A percentile compares a stretch with the other conserved stretches of the same genome.
Evolutionary conservation across 2,329 filamentous ascomycete genomes (phyloP).

Genomic region (Penicillium polonicum): DNA sequence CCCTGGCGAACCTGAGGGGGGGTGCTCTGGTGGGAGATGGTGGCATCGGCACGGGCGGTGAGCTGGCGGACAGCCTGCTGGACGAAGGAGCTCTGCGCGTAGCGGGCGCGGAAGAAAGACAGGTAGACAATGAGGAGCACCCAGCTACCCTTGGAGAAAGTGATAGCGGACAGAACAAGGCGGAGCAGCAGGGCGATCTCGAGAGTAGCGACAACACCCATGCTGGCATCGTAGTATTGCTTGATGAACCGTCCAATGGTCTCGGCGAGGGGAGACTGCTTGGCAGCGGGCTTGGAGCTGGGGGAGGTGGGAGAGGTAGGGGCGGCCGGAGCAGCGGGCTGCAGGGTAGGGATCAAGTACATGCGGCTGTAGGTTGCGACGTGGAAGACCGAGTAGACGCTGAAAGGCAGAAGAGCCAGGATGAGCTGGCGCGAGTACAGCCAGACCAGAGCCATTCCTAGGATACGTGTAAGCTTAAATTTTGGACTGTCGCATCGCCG

Average conservation of each 20-base stretch:
- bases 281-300: constrained; percentile 48
- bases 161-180: constrained; percentile 72
- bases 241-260: constrained; percentile 92
- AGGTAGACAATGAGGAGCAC: constrained; percentile 83
- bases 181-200: constrained; percentile 88
- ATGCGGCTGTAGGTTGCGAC: constrained; percentile 94
- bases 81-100: constrained; percentile 88
- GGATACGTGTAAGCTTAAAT: constrained; percentile 6
- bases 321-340: constrained; percentile 59
- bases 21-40: constrained; percentile 81
- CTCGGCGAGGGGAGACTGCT: constrained; percentile 67
- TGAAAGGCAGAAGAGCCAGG: constrained; percentile 87
- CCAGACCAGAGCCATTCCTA: constrained; percentile 94
- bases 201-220: constrained; percentile 85
- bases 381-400: constrained; percentile 97
- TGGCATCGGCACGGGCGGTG: constrained; percentile 72
- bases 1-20: constrained; percentile 74
- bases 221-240: constrained; percentile 94
- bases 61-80: constrained; percentile 74
- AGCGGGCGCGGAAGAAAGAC: constrained; percentile 86
- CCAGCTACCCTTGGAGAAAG: constrained; percentile 91
- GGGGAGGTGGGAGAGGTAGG: constrained; percentile 57
- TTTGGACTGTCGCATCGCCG: not conserved
- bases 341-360: constrained; percentile 84
- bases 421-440: constrained; percentile 86